Evolutionary conservation across 352 stramenopile species (phyloP).

Genomic region (Globisporangium lucens): DNA sequence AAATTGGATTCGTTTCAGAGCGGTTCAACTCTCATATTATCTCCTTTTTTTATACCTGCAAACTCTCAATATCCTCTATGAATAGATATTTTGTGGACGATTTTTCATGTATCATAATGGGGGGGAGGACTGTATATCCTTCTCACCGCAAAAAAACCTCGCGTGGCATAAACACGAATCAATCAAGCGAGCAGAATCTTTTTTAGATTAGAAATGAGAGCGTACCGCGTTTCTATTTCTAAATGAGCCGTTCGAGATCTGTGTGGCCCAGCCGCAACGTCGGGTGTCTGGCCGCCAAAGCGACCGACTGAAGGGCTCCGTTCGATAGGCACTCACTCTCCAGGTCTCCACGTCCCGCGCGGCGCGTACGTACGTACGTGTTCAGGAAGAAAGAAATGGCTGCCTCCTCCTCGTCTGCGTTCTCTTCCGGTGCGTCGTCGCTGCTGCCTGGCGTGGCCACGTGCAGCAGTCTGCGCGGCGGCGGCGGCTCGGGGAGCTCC

Average conservation of each 20-base stretch:
- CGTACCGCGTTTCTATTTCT: constrained; percentile 1
- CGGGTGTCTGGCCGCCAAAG: not conserved
- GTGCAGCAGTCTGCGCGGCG: constrained; percentile 26
- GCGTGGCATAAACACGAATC: constrained; percentile 1
- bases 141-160: not conserved
- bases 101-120: too few species aligned
- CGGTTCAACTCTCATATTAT: too few species aligned
- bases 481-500: constrained; percentile 1
- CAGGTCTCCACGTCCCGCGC: constrained; percentile 7
- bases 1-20: too few species aligned
- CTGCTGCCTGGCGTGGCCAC: constrained; percentile 21
- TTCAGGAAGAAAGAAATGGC: constrained; percentile 2
- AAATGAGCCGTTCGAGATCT: not conserved
- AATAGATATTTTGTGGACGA: too few species aligned
- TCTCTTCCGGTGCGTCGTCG: not conserved
- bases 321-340: not conserved
- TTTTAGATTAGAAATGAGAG: constrained; percentile 4
- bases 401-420: not conserved
- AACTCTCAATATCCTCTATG: too few species aligned
- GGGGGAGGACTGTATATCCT: too few species aligned
- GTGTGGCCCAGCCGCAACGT: constrained; percentile 7
- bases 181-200: not conserved
- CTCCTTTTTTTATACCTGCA: too few species aligned
- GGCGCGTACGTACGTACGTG: not conserved
- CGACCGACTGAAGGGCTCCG: not conserved